Conservation (phyloP, 441 rosid genomes). For the California macrophylla region DNA sequence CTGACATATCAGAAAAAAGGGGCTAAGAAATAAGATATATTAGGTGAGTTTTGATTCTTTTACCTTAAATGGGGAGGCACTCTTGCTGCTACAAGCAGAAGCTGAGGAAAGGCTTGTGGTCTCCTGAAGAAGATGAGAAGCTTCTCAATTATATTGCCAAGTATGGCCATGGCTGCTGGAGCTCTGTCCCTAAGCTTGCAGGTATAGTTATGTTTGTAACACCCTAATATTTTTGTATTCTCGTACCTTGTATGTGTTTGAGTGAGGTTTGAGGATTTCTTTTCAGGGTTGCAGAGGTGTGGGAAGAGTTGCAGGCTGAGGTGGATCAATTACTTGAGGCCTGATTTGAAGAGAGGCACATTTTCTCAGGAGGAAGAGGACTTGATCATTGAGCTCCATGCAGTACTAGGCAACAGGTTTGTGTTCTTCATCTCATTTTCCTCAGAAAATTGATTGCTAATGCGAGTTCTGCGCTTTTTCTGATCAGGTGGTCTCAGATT, state of each 20-base stretch:
- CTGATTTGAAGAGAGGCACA: conserved; percentile 82
- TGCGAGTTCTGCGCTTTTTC: background rate
- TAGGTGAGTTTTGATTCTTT: too few species aligned
- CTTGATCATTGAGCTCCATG: conserved; percentile 64
- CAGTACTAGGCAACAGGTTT: conserved; percentile 65
- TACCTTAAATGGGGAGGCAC: conserved; percentile 59
- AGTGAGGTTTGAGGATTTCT: too few species aligned
- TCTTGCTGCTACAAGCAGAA: conserved; percentile 84
- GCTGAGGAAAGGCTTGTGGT: conserved; percentile 88
- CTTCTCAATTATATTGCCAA: conserved; percentile 62
- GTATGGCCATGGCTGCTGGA: conserved; percentile 88
- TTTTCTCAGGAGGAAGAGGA: conserved; percentile 68
- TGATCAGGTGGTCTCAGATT: conserved; percentile 72
- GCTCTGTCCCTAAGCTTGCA: conserved; percentile 83
- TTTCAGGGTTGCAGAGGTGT: conserved; percentile 63
- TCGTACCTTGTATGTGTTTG: too few species aligned
- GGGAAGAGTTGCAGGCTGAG: conserved; percentile 76
- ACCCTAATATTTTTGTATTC: too few species aligned
- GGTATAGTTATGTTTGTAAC: conserved; percentile 29
- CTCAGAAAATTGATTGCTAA: too few species aligned
- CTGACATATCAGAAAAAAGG: background rate
- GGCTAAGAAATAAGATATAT: too few species aligned
- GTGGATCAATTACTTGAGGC: conserved; percentile 82
- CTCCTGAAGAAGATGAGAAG: conserved; percentile 92
- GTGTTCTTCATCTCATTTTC: too few species aligned